Conservation (phyloP, 768 basidiomycete species). For the Steccherinum ochraceum region DNA sequence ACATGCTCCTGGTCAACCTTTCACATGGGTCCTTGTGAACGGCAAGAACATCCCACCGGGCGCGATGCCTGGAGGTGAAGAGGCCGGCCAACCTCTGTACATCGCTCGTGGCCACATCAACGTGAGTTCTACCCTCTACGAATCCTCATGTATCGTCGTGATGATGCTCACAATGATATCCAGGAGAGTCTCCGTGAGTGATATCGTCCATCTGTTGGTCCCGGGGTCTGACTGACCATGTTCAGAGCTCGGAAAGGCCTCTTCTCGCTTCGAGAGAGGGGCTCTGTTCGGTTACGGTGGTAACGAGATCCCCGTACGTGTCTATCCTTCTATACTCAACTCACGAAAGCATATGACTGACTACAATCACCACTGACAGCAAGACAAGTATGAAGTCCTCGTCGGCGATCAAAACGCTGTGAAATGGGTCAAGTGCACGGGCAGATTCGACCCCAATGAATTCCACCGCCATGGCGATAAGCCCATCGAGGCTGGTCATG, state of each 20-base stretch:
- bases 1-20: conserved; percentile 38
- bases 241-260: conserved; percentile 65
- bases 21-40: conserved; percentile 56
- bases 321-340: no score
- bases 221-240: not conserved
- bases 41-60: conserved; percentile 53
- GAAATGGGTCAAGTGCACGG: conserved; percentile 48
- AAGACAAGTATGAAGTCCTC: conserved; percentile 64
- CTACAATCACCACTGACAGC: conserved; percentile 27
- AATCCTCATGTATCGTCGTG: no score
- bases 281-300: conserved; percentile 56
- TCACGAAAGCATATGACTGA: not conserved
- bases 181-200: conserved; percentile 50
- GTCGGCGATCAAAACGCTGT: conserved; percentile 53
- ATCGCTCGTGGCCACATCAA: conserved; percentile 55
- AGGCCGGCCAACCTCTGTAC: conserved; percentile 46
- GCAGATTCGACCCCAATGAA: conserved; percentile 34
- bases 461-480: conserved; percentile 40
- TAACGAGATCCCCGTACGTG: conserved; percentile 52
- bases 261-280: conserved; percentile 49
- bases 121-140: conserved; percentile 30
- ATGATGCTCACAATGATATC: no score
- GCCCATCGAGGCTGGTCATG: conserved; percentile 66
- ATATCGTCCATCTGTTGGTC: not conserved
- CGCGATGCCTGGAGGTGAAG: conserved; percentile 53